Base-by-base conservation (phyloP, 2,329 filamentous ascomycete genomes). In the Bipolaris zeicola region DNA sequence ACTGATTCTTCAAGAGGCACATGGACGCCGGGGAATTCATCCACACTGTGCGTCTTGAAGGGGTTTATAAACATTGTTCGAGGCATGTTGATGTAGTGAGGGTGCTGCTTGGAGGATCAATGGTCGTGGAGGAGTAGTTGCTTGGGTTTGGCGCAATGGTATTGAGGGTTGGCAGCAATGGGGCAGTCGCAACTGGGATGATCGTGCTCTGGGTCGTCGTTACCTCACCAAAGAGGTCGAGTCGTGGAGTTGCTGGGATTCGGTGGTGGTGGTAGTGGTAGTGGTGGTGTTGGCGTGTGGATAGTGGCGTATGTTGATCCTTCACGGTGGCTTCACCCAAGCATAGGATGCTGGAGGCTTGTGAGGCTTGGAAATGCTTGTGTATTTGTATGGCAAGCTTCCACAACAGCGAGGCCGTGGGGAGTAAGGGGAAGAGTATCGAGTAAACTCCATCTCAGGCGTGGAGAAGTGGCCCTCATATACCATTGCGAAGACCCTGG, bases 31-130 rank as follows among this genome's bases (percentile, higher is more conserved):
- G 78, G 77, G 56, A 82, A 84, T 53, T 83, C 79, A 26, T 76
- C 76, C 44, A 80, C 76, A 61, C 83, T 79, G 63, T 81, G 78
- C 58, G 76, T 81, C 55, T 79, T 78, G 73, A 84, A 83, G 1
- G 81, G 82, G 61, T 81, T 78, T 37, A 74, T 76, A 54, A 82
- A 73, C 56, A 78, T 69, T 31, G 63, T 67, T 44, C 63, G 64
- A 50, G 70, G 67, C 76, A 80, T 79, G 2, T 62, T 74, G 64
- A 60, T 47, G 62, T 54, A 56, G 50, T 39, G 57, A 50, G 44
- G 47, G 47, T 49, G 51, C 14, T 55, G 48, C 46, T 45, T 33
- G 31, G 42, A 47, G 39, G 22, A 47, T 39, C 37, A 52, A n/a
- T 18, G 14, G 31, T 33, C 22, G 18, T 45, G 60, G 39, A 39